Evolutionary conservation across 768 basidiomycete genomes (phyloP).

Genomic region (Boletus bicolor): DNA sequence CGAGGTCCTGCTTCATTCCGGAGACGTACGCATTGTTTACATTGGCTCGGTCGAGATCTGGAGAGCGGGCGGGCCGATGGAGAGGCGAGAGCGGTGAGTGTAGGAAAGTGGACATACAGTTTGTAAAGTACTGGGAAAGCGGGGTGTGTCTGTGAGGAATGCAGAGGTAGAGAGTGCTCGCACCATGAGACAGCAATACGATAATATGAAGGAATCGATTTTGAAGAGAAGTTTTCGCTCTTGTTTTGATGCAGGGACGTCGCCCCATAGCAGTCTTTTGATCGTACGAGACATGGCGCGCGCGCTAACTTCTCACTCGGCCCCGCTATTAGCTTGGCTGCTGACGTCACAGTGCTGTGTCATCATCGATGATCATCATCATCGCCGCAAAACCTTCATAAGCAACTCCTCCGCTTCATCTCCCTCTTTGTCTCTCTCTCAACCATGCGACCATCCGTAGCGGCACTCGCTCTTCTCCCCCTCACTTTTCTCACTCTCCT

Average conservation of each 20-base stretch:
- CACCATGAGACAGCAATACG: slow-evolving; percentile 71
- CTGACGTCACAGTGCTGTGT: no score
- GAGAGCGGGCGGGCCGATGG: background rate
- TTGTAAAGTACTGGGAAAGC: slow-evolving; percentile 58
- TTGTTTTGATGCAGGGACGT: slow-evolving; percentile 1
- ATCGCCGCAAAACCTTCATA: slow-evolving; percentile 6
- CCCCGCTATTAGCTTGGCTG: no score
- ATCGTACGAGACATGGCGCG: background rate
- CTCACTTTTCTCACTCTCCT: background rate
- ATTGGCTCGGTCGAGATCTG: slow-evolving; percentile 68
- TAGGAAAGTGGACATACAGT: slow-evolving; percentile 40
- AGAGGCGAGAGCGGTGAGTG: background rate
- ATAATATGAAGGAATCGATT: slow-evolving; percentile 64
- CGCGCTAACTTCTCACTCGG: no score
- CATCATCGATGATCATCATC: no score
- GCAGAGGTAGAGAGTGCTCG: slow-evolving; percentile 6
- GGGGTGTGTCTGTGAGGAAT: background rate
- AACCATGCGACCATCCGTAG: slow-evolving; percentile 10
- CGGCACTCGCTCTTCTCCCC: background rate
- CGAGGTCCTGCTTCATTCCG: slow-evolving; percentile 71
- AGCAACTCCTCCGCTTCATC: slow-evolving; percentile 1
- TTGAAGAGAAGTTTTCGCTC: slow-evolving; percentile 57
- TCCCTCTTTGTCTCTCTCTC: background rate
- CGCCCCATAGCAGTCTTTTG: background rate
- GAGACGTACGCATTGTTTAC: slow-evolving; percentile 75